Conservation (phyloP, 164 flowering plant species). For the Hamamelis virginiana region DNA sequence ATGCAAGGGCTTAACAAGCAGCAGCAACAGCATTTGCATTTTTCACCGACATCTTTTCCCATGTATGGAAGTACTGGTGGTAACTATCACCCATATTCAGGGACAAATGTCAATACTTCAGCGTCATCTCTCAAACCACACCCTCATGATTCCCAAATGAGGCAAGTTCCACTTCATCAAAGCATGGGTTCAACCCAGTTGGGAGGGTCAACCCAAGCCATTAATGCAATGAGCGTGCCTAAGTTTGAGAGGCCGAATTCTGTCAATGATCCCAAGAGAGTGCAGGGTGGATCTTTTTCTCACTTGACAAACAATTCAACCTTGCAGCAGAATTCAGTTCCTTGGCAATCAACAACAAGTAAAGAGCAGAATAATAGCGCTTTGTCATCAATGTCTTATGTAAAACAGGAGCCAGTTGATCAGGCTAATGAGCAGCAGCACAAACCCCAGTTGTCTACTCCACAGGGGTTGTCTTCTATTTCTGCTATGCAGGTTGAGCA, state of each 20-base stretch:
- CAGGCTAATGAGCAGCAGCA: constrained; percentile 58
- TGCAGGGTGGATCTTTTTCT: constrained; percentile 51
- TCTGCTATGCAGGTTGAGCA: constrained; percentile 40
- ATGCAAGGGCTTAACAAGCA: constrained; percentile 54
- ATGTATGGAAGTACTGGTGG: constrained; percentile 53
- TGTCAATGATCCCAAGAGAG: constrained; percentile 52
- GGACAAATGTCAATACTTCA: constrained; percentile 40
- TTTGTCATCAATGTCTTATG: constrained; percentile 37
- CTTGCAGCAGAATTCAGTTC: constrained; percentile 44
- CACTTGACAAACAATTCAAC: constrained; percentile 44
- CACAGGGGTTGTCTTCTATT: constrained; percentile 41
- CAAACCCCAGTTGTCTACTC: constrained; percentile 38
- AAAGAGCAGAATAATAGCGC: constrained; percentile 43
- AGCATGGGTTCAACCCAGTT: constrained; percentile 39
- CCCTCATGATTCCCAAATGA: constrained; percentile 58
- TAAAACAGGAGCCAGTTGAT: constrained; percentile 66
- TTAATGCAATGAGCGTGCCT: constrained; percentile 34
- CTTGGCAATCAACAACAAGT: constrained; percentile 50
- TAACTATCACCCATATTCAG: constrained; percentile 49
- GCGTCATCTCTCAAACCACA: constrained; percentile 49
- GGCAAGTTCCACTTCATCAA: constrained; percentile 57
- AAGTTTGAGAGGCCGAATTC: constrained; percentile 56
- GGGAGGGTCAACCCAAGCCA: constrained; percentile 44
- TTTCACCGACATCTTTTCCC: constrained; percentile 58
- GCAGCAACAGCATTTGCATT: constrained; percentile 63